A percentile compares a stretch with the other conserved stretches of the same genome.
Conservation (phyloP, 768 basidiomycete species). For the Cubamyces sp. region DNA sequence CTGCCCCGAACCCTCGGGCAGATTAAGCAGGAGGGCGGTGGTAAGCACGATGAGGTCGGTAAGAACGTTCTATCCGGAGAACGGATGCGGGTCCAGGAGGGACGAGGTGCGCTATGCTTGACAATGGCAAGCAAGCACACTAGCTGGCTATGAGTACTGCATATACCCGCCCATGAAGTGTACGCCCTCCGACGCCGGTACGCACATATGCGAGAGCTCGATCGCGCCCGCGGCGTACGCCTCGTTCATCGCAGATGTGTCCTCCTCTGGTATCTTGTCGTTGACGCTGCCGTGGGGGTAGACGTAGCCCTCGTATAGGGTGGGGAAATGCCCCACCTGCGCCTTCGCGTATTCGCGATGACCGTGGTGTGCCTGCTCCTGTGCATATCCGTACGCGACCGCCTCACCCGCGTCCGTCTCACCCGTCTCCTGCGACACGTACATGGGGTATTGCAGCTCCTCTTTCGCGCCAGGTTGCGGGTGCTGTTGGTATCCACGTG, state of each 20-base stretch:
- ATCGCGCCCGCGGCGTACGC: constrained; percentile 26
- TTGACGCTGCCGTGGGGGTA: constrained; percentile 7
- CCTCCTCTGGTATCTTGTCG: constrained; percentile 2
- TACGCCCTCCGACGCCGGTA: constrained; percentile 24
- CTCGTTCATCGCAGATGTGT: constrained; percentile 11
- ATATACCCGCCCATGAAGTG: constrained; percentile 26
- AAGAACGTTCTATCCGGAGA: background rate
- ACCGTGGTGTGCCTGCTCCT: constrained; percentile 13
- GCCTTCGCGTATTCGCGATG: constrained; percentile 9
- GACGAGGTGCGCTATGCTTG: background rate
- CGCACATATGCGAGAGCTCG: constrained; percentile 28
- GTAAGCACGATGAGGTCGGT: background rate
- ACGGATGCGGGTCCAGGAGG: background rate
- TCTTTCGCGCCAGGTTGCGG: background rate
- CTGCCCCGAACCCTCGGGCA: no score
- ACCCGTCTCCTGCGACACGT: background rate
- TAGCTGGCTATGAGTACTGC: constrained; percentile 21
- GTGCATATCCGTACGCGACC: constrained; percentile 10
- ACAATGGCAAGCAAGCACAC: background rate
- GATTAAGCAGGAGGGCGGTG: background rate
- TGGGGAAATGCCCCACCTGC: constrained; percentile 19
- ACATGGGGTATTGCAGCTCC: constrained; percentile 19
- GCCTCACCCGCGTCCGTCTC: background rate
- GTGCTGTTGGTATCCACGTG: constrained; percentile 1
- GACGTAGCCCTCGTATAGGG: constrained; percentile 24